Percentiles rank a stretch among this genome's conserved stretches.
These are phyloP conservation scores for Vanrija pseudolonga DNA, from an alignment of 1,284 basidiomycete genomes.

Conservation along the genomic window DNA sequence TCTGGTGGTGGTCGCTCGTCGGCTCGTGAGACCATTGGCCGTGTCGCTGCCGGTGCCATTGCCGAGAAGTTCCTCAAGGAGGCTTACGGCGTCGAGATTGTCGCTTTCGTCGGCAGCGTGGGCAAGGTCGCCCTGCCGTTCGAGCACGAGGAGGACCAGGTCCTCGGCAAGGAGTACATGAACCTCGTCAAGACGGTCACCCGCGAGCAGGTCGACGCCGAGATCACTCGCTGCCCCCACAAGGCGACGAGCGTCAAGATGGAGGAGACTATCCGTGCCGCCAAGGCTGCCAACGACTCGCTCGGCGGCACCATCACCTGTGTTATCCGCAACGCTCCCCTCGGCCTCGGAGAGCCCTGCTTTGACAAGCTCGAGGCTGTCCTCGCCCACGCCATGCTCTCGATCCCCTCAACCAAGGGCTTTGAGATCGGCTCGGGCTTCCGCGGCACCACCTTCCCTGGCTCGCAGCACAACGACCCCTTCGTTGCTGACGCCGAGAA, in stretches of 20 bases:
- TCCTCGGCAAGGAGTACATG: conserved; percentile 77
- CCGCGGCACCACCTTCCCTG: conserved; percentile 90
- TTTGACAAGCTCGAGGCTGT: conserved; percentile 99
- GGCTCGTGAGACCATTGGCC: conserved; percentile 94
- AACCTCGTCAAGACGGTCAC: conserved; percentile 75
- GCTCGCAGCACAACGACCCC: conserved; percentile 88
- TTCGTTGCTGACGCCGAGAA: conserved; percentile 67
- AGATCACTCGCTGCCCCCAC: conserved; percentile 88
- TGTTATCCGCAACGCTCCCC: conserved; percentile 83
- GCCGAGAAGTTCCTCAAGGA: conserved; percentile 92
- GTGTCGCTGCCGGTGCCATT: conserved; percentile 96
- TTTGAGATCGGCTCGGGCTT: conserved; percentile 99
- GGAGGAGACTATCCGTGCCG: conserved; percentile 88
- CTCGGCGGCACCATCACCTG: conserved; percentile 98
- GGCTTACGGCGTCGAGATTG: conserved; percentile 87
- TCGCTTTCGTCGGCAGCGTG: conserved; percentile 94
- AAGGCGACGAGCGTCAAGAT: conserved; percentile 80
- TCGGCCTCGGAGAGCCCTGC: conserved; percentile 92
- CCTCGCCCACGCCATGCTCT: conserved; percentile 96
- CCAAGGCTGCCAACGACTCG: conserved; percentile 86
- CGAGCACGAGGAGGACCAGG: conserved; percentile 68
- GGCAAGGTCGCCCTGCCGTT: conserved; percentile 78
- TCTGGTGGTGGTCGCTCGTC: conserved; percentile 91
- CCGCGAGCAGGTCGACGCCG: conserved; percentile 82
- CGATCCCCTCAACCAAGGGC: conserved; percentile 96